phyloP scores from a whole-genome alignment of 805 yeast species.

The Candida yuanshanica region DNA sequence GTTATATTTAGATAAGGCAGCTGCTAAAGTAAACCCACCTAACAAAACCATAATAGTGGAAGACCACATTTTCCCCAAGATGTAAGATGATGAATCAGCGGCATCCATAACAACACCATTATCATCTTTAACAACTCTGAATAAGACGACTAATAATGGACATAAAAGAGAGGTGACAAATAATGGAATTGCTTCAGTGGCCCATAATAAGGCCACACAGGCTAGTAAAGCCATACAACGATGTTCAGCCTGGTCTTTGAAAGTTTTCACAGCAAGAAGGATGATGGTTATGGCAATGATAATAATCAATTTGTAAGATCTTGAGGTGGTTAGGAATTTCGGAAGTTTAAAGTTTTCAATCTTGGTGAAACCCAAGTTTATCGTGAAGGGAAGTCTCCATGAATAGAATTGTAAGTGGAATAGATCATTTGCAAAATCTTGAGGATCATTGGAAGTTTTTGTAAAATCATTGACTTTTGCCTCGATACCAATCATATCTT shows the following conservation, averaged over 20 bases:
- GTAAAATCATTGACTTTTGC: constrained; percentile 45
- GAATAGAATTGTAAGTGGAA: constrained; percentile 29
- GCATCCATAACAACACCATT: constrained; percentile 56
- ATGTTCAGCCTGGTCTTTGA: constrained; percentile 54
- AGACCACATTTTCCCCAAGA: constrained; percentile 87
- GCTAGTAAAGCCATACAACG: constrained; percentile 63
- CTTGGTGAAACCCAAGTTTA: constrained; percentile 21
- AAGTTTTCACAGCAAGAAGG: constrained; percentile 52
- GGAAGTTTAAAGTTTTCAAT: constrained; percentile 38
- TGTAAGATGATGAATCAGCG: constrained; percentile 57
- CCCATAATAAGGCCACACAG: constrained; percentile 76
- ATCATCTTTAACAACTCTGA: constrained; percentile 54
- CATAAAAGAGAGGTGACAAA: constrained; percentile 85
- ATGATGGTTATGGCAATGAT: constrained; percentile 49
- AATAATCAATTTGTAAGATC: constrained; percentile 41
- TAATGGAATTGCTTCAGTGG: constrained; percentile 88
- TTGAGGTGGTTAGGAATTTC: constrained; percentile 39
- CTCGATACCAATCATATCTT: constrained; percentile 86
- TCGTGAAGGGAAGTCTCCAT: constrained; percentile 27
- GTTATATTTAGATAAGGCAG: constrained; percentile 85
- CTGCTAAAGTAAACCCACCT: constrained; percentile 93
- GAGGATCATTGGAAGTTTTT: constrained; percentile 33
- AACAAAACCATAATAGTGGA: constrained; percentile 83
- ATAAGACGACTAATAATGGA: constrained; percentile 72
- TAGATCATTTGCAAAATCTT: constrained; percentile 21